Evolutionary conservation across 306 rosid species (phyloP), one percentile per base, ranked within the genome.

Genomic region (Quercus mongolica): DNA sequence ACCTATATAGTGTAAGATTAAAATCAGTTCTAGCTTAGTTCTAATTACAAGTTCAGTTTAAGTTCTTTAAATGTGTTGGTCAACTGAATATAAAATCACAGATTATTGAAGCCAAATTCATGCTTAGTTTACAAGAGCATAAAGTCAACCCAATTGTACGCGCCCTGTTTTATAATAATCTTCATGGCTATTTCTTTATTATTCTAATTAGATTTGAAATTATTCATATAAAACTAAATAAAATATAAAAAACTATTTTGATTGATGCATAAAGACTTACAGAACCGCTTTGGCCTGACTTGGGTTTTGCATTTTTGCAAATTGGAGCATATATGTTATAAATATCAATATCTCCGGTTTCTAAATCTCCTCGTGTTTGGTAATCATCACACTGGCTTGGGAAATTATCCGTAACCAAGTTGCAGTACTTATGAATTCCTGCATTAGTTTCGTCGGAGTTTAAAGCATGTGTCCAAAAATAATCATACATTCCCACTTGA

Each of bases 391-490:
- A 90, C 46, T 67, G 52, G 57, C 18, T 49, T 44, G 88, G 69
- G 12, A 17, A 44, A 30, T 76, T 80, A 38, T 63, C 77, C 0
- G 18, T 69, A 23, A 14, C 62, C 63, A 82, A 90, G 78, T 83
- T 78, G 31, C 94, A 90, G 11, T 85, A 46, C 44, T 73, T 83
- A 38, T 71, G 76, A 70, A 88, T 81, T 81, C 85, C 88, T 30
- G 77, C 75, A 72, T 69, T 78, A 9, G 91, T 86, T 79, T 88
- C 84, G 23, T 88, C 92, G 23, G 92, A 88, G 86, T 38, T 90
- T 69, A 88, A 38, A 74, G 73, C 88, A 74, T 87, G 91, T 14
- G 85, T 63, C 92, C 94, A 90, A 6, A 63, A 80, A 78, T 83
- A 86, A 17, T 90, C 92, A 74, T 74, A 85, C 74, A 61, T 75